Evolutionary conservation across 208 protist genomes (phyloP).

Genomic region (Acanthamoeba culbertsoni): DNA sequence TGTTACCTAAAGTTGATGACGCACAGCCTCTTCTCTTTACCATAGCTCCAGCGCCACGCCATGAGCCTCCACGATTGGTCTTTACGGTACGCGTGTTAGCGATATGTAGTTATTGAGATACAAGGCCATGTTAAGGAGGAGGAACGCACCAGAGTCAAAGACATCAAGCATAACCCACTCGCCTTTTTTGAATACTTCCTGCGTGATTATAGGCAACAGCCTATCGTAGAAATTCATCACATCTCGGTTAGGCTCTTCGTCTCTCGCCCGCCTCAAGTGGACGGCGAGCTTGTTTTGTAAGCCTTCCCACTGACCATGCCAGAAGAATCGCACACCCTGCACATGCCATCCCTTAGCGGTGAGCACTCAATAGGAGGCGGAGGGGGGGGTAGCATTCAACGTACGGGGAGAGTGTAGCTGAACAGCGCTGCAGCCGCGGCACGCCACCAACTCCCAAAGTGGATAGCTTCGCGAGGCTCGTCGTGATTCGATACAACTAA

Average conservation of each 20-base stretch:
- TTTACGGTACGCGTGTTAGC: neutral
- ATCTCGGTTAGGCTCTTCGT: neutral
- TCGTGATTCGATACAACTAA: neutral
- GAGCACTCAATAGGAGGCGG: no score
- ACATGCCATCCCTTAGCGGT: neutral
- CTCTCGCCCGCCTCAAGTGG: slow-evolving; percentile 71
- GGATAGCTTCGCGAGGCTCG: slow-evolving; percentile 70
- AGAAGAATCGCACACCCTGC: slow-evolving; percentile 67
- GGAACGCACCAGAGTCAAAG: neutral
- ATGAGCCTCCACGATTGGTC: slow-evolving; percentile 71
- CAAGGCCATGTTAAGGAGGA: neutral
- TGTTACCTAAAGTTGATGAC: slow-evolving; percentile 78
- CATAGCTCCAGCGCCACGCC: slow-evolving; percentile 76
- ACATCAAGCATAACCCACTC: slow-evolving; percentile 71
- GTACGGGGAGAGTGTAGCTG: slow-evolving; percentile 79
- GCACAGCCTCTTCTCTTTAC: slow-evolving; percentile 73
- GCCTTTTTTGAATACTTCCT: slow-evolving; percentile 73
- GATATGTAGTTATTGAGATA: neutral
- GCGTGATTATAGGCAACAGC: slow-evolving; percentile 73
- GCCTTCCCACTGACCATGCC: slow-evolving; percentile 79
- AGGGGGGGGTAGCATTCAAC: slow-evolving; percentile 66
- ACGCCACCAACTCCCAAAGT: slow-evolving; percentile 77
- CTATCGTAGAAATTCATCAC: slow-evolving; percentile 73
- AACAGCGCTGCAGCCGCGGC: slow-evolving; percentile 78
- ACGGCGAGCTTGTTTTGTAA: slow-evolving; percentile 79